These are phyloP conservation scores for Pezizomycotina sp. DNA, from an alignment of 2,329 filamentous ascomycete species.

Conservation along the genomic window DNA sequence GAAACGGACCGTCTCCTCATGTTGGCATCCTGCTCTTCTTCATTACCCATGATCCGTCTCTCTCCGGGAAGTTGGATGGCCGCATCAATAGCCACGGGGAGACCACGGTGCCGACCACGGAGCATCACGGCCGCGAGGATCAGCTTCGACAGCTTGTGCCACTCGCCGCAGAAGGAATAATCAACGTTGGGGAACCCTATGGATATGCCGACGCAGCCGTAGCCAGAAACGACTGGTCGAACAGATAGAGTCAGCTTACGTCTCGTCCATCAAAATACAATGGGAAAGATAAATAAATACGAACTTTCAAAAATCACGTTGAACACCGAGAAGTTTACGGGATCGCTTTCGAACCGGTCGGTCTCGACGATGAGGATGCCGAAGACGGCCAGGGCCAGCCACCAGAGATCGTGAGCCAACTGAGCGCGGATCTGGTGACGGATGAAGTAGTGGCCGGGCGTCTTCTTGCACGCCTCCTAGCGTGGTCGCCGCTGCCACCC, in stretches of 20 bases:
- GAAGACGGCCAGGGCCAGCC: constrained; percentile 13
- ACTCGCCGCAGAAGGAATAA: constrained; percentile 22
- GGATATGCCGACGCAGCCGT: constrained; percentile 23
- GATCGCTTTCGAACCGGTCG: constrained; percentile 17
- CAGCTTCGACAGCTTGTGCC: constrained; percentile 19
- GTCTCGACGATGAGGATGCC: constrained; percentile 20
- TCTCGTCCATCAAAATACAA: neutral
- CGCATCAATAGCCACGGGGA: constrained; percentile 15
- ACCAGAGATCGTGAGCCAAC: constrained; percentile 14
- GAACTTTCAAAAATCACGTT: constrained; percentile 22
- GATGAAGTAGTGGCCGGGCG: constrained; percentile 5
- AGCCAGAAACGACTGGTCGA: constrained; percentile 20
- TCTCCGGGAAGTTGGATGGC: constrained; percentile 12
- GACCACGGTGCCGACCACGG: constrained; percentile 14
- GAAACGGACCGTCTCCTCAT: too few relatives aligned
- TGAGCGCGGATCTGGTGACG: constrained; percentile 6
- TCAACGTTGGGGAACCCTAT: constrained; percentile 19
- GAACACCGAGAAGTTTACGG: constrained; percentile 21
- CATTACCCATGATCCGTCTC: neutral
- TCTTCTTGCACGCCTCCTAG: constrained; percentile 5
- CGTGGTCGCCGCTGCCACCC: neutral
- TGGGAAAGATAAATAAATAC: neutral
- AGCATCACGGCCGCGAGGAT: constrained; percentile 22
- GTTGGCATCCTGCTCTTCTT: neutral
- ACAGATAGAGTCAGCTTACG: too few relatives aligned